These are phyloP conservation scores for Candida koratica DNA, from an alignment of 805 yeast species.

Conservation along the genomic window DNA sequence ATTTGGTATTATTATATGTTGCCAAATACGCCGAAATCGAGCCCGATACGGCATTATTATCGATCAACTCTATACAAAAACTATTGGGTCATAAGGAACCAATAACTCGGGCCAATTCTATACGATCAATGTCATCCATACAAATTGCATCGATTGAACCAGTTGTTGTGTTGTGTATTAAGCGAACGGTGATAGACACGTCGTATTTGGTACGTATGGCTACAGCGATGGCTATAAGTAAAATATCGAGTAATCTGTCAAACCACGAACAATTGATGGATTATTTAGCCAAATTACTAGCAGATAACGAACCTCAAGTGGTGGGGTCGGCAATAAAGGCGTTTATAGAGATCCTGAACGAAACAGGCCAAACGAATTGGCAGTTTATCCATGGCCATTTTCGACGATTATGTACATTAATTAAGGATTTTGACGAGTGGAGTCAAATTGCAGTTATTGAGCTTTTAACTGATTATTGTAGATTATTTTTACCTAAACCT, in stretches of 20 bases:
- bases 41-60: constrained; percentile 84
- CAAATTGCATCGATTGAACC: constrained; percentile 78
- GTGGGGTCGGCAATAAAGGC: constrained; percentile 65
- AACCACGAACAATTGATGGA: constrained; percentile 47
- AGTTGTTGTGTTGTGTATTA: constrained; percentile 68
- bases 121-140: constrained; percentile 80
- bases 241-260: constrained; percentile 42
- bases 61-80: constrained; percentile 90
- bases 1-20: constrained; percentile 73
- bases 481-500: constrained; percentile 58
- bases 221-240: constrained; percentile 70
- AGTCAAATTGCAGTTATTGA: constrained; percentile 58
- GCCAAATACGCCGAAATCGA: constrained; percentile 74
- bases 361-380: constrained; percentile 41
- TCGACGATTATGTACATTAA: constrained; percentile 49
- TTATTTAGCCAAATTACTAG: constrained; percentile 48
- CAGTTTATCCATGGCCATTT: constrained; percentile 70
- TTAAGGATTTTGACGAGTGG: constrained; percentile 66
- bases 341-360: constrained; percentile 46
- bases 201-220: constrained; percentile 78
- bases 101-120: constrained; percentile 63
- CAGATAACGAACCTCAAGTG: constrained; percentile 66
- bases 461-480: constrained; percentile 61
- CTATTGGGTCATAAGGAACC: constrained; percentile 68
- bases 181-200: constrained; percentile 62